Evolutionary conservation across 1,139 yeast species (phyloP).

Genomic region (Saccharomyces hybrid): DNA sequence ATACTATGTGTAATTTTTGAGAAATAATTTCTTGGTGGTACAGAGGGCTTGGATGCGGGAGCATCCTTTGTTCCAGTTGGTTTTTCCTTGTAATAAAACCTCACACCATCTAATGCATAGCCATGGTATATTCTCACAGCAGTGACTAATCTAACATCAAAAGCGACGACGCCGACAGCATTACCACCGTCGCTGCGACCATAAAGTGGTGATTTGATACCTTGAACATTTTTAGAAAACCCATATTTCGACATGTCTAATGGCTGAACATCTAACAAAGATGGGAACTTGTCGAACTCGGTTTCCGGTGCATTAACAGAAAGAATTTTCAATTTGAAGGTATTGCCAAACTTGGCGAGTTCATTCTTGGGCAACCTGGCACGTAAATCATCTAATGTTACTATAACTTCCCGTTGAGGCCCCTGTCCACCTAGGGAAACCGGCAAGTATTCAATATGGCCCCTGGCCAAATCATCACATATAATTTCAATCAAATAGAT

Average conservation of each 20-base stretch:
- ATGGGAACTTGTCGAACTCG: slow-evolving; percentile 26
- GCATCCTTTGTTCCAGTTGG: slow-evolving; percentile 16
- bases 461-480: slow-evolving; percentile 52
- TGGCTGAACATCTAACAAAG: slow-evolving; percentile 12
- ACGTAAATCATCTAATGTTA: slow-evolving; percentile 44
- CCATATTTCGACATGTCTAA: slow-evolving; percentile 27
- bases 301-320: slow-evolving; percentile 39
- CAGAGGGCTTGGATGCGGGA: slow-evolving; percentile 32
- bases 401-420: slow-evolving; percentile 43
- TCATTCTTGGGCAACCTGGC: slow-evolving; percentile 37
- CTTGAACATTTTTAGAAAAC: slow-evolving; percentile 26
- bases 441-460: slow-evolving; percentile 56
- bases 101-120: slow-evolving; percentile 71
- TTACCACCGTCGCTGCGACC: slow-evolving; percentile 34
- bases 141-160: slow-evolving; percentile 31
- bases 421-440: slow-evolving; percentile 52
- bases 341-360: slow-evolving; percentile 31
- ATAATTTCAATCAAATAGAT: slow-evolving; percentile 59
- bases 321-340: slow-evolving; percentile 44
- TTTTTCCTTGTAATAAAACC: slow-evolving; percentile 23
- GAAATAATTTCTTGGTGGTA: slow-evolving; percentile 43
- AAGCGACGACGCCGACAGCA: slow-evolving; percentile 25
- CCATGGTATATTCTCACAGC: slow-evolving; percentile 63
- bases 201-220: slow-evolving; percentile 41
- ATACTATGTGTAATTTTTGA: slow-evolving; percentile 28